phyloP scores from a whole-genome alignment of 75 land plant genomes.

The Isoetes taiwanensis region DNA sequence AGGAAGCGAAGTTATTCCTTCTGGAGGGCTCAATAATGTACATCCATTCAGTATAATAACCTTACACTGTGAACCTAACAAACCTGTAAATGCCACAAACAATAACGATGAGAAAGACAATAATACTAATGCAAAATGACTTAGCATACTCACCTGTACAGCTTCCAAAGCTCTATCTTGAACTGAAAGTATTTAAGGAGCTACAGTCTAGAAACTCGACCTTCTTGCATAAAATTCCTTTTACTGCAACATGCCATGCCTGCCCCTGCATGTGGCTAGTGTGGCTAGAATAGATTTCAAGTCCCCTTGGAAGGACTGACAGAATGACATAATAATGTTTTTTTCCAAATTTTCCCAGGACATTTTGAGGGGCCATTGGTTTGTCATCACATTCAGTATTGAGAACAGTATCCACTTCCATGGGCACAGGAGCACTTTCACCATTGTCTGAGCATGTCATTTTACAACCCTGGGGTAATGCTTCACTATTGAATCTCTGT shows the following conservation, averaged over 20 bases:
- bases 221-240: background rate
- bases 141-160: background rate
- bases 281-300: constrained; percentile 47
- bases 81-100: too few relatives aligned
- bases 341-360: constrained; percentile 42
- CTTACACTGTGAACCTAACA: constrained; percentile 10
- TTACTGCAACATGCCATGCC: constrained; percentile 46
- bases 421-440: constrained; percentile 7
- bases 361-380: too few relatives aligned
- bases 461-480: background rate
- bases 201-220: background rate
- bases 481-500: too few relatives aligned
- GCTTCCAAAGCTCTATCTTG: background rate
- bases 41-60: constrained; percentile 46
- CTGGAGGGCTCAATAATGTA: constrained; percentile 32
- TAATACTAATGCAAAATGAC: background rate
- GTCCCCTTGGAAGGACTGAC: constrained; percentile 50
- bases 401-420: constrained; percentile 14
- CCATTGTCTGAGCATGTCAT: background rate
- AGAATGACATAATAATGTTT: constrained; percentile 39
- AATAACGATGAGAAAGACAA: constrained; percentile 1
- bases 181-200: background rate
- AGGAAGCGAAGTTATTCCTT: constrained; percentile 47
- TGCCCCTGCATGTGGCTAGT: constrained; percentile 74
- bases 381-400: constrained; percentile 14